phyloP scores from a whole-genome alignment of 495 filamentous ascomycete species.

The Hyaloscypha finlandica region DNA sequence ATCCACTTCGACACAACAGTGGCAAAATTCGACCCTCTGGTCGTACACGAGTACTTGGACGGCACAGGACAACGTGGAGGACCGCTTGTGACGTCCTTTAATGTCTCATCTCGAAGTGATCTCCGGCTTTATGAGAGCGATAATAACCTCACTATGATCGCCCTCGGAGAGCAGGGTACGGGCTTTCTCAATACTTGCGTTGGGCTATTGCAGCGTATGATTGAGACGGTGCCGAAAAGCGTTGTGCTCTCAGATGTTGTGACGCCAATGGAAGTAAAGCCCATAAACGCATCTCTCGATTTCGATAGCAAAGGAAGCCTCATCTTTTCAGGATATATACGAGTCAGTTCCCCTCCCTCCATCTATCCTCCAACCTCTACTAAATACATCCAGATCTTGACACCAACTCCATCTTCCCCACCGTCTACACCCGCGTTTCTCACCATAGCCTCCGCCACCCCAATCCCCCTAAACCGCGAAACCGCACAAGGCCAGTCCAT shows the following conservation, averaged over 20 bases:
- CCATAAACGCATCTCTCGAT: slow-evolving; percentile 24
- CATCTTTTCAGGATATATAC: slow-evolving; percentile 16
- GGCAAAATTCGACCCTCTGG: slow-evolving; percentile 18
- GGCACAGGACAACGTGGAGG: slow-evolving; percentile 24
- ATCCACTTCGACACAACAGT: slow-evolving; percentile 23
- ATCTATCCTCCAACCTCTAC: not conserved
- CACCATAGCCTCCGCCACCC: not conserved
- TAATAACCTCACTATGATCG: slow-evolving; percentile 40
- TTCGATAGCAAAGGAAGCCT: slow-evolving; percentile 20
- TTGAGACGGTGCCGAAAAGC: slow-evolving; percentile 42
- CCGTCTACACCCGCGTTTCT: slow-evolving; percentile 4
- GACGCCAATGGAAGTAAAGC: slow-evolving; percentile 20
- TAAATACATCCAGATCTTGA: slow-evolving; percentile 13
- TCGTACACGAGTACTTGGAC: slow-evolving; percentile 22
- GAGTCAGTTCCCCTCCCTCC: slow-evolving; percentile 8
- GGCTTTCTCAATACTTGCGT: slow-evolving; percentile 39
- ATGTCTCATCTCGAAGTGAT: slow-evolving; percentile 42
- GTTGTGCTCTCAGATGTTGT: slow-evolving; percentile 39
- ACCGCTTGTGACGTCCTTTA: slow-evolving; percentile 36
- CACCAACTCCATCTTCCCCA: not conserved
- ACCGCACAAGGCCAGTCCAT: slow-evolving; percentile 6
- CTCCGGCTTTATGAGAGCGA: slow-evolving; percentile 43
- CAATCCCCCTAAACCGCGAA: slow-evolving; percentile 9
- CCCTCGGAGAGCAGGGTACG: slow-evolving; percentile 31
- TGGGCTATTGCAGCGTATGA: slow-evolving; percentile 41